Evolutionary conservation across 192 early-diverging fungal species (phyloP).

Genomic region (Funneliformis geosporum): DNA sequence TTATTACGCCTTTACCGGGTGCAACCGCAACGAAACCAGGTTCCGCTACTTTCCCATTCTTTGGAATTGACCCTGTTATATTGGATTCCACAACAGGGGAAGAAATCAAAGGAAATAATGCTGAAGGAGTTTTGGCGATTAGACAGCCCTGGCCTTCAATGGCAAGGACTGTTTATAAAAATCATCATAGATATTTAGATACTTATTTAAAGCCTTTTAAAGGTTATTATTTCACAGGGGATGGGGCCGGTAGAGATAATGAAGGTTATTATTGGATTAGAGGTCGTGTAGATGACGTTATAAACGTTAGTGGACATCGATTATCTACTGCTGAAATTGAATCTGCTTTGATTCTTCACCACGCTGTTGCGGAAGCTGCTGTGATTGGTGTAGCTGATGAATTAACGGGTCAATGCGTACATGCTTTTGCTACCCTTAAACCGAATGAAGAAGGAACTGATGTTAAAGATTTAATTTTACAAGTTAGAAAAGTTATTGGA

Average conservation of each 20-base stretch:
- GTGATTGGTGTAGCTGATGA: conserved; percentile 88
- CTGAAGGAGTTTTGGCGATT: conserved; percentile 91
- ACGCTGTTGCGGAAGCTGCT: conserved; percentile 83
- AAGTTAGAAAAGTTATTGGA: conserved; percentile 88
- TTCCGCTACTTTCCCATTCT: conserved; percentile 95
- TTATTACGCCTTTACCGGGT: conserved; percentile 91
- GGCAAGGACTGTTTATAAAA: conserved; percentile 86
- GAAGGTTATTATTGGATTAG: conserved; percentile 97
- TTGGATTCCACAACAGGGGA: conserved; percentile 83
- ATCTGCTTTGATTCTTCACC: conserved; percentile 81
- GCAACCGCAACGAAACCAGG: conserved; percentile 89
- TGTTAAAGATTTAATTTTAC: conserved; percentile 64
- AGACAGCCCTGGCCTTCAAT: conserved; percentile 88
- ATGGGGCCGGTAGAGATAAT: conserved; percentile 86
- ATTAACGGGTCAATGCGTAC: conserved; percentile 88
- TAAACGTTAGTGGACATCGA: conserved; percentile 96
- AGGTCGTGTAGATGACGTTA: conserved; percentile 86
- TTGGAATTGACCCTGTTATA: conserved; percentile 87
- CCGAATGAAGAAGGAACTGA: conserved; percentile 47
- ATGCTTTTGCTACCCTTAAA: conserved; percentile 84
- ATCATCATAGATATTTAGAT: conserved; percentile 91
- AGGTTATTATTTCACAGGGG: conserved; percentile 95
- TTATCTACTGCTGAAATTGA: conserved; percentile 94
- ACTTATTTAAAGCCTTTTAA: conserved; percentile 91
- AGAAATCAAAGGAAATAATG: conserved; percentile 82